A percentile compares a stretch with the other conserved stretches of the same genome.
Conservation (phyloP, 306 rosid species). For the Lagenaria siceraria region DNA sequence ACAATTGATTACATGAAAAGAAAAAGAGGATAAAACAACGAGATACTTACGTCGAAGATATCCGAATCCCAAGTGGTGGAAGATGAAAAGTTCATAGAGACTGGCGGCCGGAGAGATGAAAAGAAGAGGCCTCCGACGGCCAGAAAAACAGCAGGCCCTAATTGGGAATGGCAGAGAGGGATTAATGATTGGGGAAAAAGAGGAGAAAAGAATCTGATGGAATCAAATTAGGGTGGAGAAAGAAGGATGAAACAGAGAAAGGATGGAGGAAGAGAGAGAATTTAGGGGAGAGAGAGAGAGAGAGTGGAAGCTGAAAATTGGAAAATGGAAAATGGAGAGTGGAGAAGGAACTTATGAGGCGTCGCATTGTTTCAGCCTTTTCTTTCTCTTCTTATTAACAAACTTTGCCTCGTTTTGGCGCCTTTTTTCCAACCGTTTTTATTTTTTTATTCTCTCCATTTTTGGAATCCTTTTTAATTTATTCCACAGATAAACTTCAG, state of each 20-base stretch:
- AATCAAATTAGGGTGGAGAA: background rate
- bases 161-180: background rate
- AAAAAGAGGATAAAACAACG: background rate
- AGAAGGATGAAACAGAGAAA: background rate
- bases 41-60: background rate
- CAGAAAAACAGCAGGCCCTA: background rate
- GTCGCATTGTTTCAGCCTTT: background rate
- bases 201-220: background rate
- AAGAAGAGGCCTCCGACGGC: background rate
- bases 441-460: background rate
- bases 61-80: background rate
- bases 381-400: background rate
- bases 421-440: background rate
- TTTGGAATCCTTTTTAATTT: background rate
- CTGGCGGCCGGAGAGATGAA: background rate
- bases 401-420: background rate
- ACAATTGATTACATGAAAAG: no score
- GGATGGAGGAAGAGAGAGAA: constrained; percentile 4
- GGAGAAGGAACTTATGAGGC: background rate
- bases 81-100: background rate
- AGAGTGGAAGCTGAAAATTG: background rate
- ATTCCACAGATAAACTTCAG: background rate
- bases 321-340: background rate
- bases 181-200: background rate
- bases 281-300: background rate